Base-by-base conservation (phyloP, 495 filamentous ascomycete species). In the Lindgomyces ingoldianus region DNA sequence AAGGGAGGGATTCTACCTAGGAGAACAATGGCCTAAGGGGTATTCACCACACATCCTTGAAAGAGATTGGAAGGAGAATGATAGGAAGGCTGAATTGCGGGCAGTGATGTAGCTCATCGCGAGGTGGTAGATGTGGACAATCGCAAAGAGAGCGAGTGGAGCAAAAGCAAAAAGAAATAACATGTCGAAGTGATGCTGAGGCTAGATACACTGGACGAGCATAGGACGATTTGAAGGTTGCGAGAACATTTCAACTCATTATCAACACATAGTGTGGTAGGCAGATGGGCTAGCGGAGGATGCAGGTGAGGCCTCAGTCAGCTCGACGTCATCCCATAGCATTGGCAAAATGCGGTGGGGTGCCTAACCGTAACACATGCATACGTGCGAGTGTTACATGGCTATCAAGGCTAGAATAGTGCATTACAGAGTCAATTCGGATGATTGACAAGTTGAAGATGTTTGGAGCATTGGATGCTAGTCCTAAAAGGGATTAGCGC, bases 11-110 rank as follows among this genome's bases (percentile, higher is more conserved):
- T 25, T 63, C 50, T 8, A 63, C 60, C 58, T 47, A 61, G 3
- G 58, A 41, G 58, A 61, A 61, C 19, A 61, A 30, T 4, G 58
- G 58, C 16, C 58, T 21, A 4, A 61, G 12, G 1, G 45, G 47
- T 6, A 61, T 61, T 47, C 58, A 61, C 58, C 58, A 61, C 21
- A 45, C 11, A 1, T 61, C 58, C 44, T 61, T 47, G 36, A 44
- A 61, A 24, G 47, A 61, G n/a, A 45, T 33, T 2, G 58, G 58
- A 30, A 61, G 30, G 12, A 61, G 0, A 22, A 61, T 53, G 48
- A 61, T 61, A 1, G 58, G 58, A 3, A 61, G 2, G 14, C 33
- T 30, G 25, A 33, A 61, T 44, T 53, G 19, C 47, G 58, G 1
- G 58, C 58, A 12, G 46, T 14, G 33, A 45, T 16, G 21, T 61